Evolutionary conservation across 345 rosid genomes (phyloP), one percentile per base, ranked within the genome.

Genomic region (Citrus reticulata): DNA sequence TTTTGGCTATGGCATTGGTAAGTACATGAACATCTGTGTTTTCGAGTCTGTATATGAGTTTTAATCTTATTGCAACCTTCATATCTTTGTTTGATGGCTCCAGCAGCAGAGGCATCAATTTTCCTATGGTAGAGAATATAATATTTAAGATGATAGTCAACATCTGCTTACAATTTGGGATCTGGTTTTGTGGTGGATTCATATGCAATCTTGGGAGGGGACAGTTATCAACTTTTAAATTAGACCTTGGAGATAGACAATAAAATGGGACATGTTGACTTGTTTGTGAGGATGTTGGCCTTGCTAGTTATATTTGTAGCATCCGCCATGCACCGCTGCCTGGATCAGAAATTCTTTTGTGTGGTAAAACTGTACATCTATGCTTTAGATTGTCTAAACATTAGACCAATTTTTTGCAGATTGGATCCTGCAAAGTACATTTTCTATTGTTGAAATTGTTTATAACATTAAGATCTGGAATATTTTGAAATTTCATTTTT

Each of bases 1-100:
- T 49, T 85, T 90, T 59, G 98, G 99, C 64, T 95, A 95, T 83
- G 95, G 89, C 78, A 90, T 95, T 55, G 95, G 99, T 91, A 86
- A 88, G 93, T 79, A 10, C 78, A 58, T 64, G 25, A 34, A 63
- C 61, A 16, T 73, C n/a, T 77, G 19, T 39, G 0, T 51, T 20
- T 70, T 17, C 27, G 24, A 42, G 64, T 51, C 19, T 16, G 0
- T 24, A 9, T 62, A 16, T 42, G 29, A 22, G 5, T 40, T 13
- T 68, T 81, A 27, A 59, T 81, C 27, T 60, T 42, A 76, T 51
- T 32, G 63, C 32, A 46, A 54, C 59, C 65, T 65, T 25, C 9
- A 58, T 51, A 49, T 17, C 9, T 58, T 55, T 17, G 35, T 73
- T 75, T 19, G 62, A 30, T 49, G 49, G 32, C 46, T 74, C 16